These are phyloP conservation scores for Tolypocladium tundrense DNA, from an alignment of 2,329 filamentous ascomycete genomes.

Conservation along the genomic window DNA sequence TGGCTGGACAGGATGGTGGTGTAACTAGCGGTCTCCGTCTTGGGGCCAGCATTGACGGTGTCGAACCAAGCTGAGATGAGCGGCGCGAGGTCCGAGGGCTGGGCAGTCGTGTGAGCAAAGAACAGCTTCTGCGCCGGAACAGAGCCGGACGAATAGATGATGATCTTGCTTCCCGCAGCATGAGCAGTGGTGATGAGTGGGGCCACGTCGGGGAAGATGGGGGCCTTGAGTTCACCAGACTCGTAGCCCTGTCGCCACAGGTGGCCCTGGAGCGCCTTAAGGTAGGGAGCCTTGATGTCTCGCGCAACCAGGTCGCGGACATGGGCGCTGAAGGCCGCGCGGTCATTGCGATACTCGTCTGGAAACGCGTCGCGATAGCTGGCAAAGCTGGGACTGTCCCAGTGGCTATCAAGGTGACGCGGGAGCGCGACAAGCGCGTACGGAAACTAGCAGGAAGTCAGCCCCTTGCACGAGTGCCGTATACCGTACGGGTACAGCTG, in stretches of 20 bases:
- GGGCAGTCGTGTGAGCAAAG: conserved; percentile 55
- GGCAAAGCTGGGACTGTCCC: conserved; percentile 54
- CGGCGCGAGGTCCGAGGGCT: conserved; percentile 47
- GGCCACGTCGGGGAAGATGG: conserved; percentile 66
- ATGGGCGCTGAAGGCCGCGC: conserved; percentile 52
- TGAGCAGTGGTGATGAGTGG: conserved; percentile 52
- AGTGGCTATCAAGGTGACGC: conserved; percentile 51
- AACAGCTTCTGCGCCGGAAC: conserved; percentile 73
- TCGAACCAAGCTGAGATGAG: conserved; percentile 63
- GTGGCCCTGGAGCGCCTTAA: conserved; percentile 72
- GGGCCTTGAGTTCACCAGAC: conserved; percentile 57
- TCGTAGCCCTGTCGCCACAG: conserved; percentile 69
- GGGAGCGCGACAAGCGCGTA: conserved; percentile 62
- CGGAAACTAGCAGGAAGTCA: conserved; percentile 50
- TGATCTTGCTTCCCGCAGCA: conserved; percentile 43
- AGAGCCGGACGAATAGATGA: conserved; percentile 76
- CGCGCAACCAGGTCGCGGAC: conserved; percentile 58
- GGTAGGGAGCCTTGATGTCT: conserved; percentile 66
- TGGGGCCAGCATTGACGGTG: conserved; percentile 69
- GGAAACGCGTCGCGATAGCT: conserved; percentile 65
- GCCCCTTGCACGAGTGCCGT: not conserved
- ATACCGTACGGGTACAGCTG: not conserved
- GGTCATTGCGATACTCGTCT: conserved; percentile 46
- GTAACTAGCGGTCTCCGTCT: conserved; percentile 60
- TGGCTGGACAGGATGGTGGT: conserved; percentile 42